Evolutionary conservation across 306 rosid genomes (phyloP), one percentile per base, ranked within the genome.

Genomic region (Fagus crenata): DNA sequence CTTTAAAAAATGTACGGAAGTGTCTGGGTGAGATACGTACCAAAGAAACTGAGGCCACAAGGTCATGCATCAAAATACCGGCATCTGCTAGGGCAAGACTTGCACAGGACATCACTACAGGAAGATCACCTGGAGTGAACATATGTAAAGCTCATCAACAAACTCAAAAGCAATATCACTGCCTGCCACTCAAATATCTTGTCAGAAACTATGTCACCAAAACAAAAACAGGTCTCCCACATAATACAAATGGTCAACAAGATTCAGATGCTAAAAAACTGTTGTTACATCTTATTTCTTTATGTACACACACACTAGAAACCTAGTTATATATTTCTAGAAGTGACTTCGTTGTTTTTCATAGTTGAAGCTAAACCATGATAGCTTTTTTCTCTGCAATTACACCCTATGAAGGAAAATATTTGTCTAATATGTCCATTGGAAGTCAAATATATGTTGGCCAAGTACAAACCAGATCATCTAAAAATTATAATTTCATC

Each of bases 61-160:
- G 97, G 81, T 95, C 99, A 74, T 92, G 89, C 90, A 92, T 90
- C 96, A 91, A 86, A 84, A 92, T 92, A 78, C 99, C 99, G 1
- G 97, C 99, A 89, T 95, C 99, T 22, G 97, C 98, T 77, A 92
- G 87, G 75, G 98, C 99, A 86, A 95, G 96, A 81, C 97, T 92
- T 69, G 99, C 99, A 78, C 97, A 93, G 53, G 99, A 92, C 85
- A 95, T 92, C 54, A 92, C 83, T 64, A 92, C 98, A 65, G 97
- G 97, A 39, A 95, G 93, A 86, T 95, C 97, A 85, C 97, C 97
- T 95, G 84, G 78, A 51, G 67, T 64, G 59, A 78, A 46, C 77
- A 64, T 64, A 18, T 6, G 49, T 39, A 53, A 55, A 70, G 46
- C 58, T 22, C 1, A 49, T 46, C 9, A 68, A 77, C 56, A 70